Percentiles rank a stretch among this genome's conserved stretches.
Evolutionary conservation across 202 grass and related monocot species (phyloP).

Genomic region (Saccharum hybrid): DNA sequence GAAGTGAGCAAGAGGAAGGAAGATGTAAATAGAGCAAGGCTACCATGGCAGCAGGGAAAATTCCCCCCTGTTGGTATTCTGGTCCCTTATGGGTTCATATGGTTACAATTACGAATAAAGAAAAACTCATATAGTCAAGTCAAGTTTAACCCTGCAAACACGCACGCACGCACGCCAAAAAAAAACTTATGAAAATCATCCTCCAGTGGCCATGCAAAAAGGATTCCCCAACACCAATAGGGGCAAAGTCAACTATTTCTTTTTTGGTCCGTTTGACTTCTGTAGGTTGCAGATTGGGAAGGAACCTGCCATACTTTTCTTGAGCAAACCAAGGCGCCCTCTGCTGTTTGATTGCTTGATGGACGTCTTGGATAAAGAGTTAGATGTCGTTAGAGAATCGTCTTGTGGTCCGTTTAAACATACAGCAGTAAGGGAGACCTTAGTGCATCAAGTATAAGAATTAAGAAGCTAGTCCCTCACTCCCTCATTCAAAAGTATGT

Average conservation of each 20-base stretch:
- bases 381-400: constrained; percentile 29
- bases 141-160: constrained; percentile 24
- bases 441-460: constrained; percentile 29
- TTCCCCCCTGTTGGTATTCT: constrained; percentile 34
- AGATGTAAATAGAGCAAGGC: constrained; percentile 37
- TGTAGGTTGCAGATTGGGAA: constrained; percentile 34
- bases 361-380: constrained; percentile 26
- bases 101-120: constrained; percentile 31
- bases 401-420: constrained; percentile 38
- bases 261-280: constrained; percentile 50
- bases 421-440: constrained; percentile 14
- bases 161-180: not conserved
- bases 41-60: constrained; percentile 48
- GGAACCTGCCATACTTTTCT: constrained; percentile 38
- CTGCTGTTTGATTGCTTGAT: constrained; percentile 24
- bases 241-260: constrained; percentile 23
- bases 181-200: constrained; percentile 23
- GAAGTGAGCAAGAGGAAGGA: constrained; percentile 34
- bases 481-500: not conserved
- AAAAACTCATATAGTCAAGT: constrained; percentile 9
- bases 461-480: not conserved
- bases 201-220: constrained; percentile 26
- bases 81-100: constrained; percentile 36
- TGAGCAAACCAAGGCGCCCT: constrained; percentile 24
- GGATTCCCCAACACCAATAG: constrained; percentile 34